A percentile compares a stretch with the other conserved stretches of the same genome.
Evolutionary conservation across 257 asterid species (phyloP).

Genomic region (Ligustrum vulgare): DNA sequence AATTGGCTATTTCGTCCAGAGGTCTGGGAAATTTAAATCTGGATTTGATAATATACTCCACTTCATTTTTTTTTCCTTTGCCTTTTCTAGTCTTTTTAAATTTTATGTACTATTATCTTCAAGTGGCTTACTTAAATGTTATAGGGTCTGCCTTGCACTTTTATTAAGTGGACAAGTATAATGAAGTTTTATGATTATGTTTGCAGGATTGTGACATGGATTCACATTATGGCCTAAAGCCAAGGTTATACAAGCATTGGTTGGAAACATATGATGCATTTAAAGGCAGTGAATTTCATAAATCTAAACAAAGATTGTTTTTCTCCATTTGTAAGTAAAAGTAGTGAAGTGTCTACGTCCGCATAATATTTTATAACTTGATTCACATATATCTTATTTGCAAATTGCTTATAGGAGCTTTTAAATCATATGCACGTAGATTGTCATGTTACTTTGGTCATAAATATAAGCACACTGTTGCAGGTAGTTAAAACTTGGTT

Average conservation of each 20-base stretch:
- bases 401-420: background rate
- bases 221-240: slow-evolving; percentile 54
- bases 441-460: background rate
- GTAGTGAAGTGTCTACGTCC: slow-evolving; percentile 10
- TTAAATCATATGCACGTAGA: background rate
- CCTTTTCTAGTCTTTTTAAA: slow-evolving; percentile 2
- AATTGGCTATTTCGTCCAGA: slow-evolving; percentile 7
- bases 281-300: slow-evolving; percentile 65
- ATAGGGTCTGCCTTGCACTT: background rate
- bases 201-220: slow-evolving; percentile 51
- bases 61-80: slow-evolving; percentile 2
- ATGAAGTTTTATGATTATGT: slow-evolving; percentile 12
- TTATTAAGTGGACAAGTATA: background rate
- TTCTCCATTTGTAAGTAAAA: slow-evolving; percentile 75
- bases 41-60: background rate
- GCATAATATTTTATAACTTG: slow-evolving; percentile 14
- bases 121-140: background rate
- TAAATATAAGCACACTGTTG: background rate
- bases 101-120: background rate
- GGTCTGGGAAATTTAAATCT: slow-evolving; percentile 6
- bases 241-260: slow-evolving; percentile 74
- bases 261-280: slow-evolving; percentile 56
- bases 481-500: background rate
- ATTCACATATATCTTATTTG: background rate
- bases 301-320: slow-evolving; percentile 61